Evolutionary conservation across 2,329 filamentous ascomycete species (phyloP).

Genomic region (Penicillium concentricum): DNA sequence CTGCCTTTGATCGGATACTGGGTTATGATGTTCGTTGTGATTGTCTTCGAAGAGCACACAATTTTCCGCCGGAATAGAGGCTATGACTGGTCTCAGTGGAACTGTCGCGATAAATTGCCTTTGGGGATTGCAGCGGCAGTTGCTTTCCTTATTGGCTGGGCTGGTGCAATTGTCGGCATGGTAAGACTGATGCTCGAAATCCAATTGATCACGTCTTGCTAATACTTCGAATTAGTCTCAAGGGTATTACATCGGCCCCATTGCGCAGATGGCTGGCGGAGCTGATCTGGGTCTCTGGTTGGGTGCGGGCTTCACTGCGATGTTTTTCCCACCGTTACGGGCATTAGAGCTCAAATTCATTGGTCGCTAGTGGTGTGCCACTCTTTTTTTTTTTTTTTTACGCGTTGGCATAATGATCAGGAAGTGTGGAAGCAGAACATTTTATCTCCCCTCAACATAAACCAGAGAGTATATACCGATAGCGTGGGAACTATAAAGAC

Average conservation of each 20-base stretch:
- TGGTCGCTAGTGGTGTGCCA: slow-evolving; percentile 22
- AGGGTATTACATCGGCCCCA: slow-evolving; percentile 40
- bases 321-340: slow-evolving; percentile 37
- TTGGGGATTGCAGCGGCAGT: slow-evolving; percentile 42
- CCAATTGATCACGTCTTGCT: not conserved
- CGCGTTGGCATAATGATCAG: not conserved
- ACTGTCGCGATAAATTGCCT: slow-evolving; percentile 38
- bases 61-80: slow-evolving; percentile 41
- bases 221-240: slow-evolving; percentile 28
- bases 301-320: slow-evolving; percentile 34
- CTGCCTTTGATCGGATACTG: slow-evolving; percentile 50
- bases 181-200: slow-evolving; percentile 18
- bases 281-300: slow-evolving; percentile 42
- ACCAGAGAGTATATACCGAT: not conserved
- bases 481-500: not conserved
- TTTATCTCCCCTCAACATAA: not conserved
- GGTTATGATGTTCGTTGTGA: slow-evolving; percentile 44
- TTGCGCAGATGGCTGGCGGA: slow-evolving; percentile 35
- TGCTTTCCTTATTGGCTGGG: slow-evolving; percentile 42
- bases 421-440: not conserved
- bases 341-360: slow-evolving; percentile 33
- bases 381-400: too few relatives aligned
- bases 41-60: slow-evolving; percentile 44
- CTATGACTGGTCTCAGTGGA: slow-evolving; percentile 46
- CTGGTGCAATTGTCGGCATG: slow-evolving; percentile 44